Conservation (phyloP, 768 basidiomycete genomes). For the Candolleomyces eurysporus region DNA sequence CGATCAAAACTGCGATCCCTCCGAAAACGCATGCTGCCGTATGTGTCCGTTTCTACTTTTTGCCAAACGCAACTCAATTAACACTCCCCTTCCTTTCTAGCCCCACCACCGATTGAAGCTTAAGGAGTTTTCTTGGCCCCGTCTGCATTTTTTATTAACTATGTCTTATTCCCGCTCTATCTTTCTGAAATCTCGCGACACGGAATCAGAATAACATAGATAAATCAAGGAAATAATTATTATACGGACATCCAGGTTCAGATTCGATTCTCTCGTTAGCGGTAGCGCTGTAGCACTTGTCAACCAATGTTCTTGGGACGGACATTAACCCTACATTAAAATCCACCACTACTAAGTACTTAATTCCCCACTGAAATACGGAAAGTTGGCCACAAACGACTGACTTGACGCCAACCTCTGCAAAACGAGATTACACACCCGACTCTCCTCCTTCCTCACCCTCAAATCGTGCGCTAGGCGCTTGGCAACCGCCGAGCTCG, state of each 20-base stretch:
- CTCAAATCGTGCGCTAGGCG: slow-evolving; percentile 64
- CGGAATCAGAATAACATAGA: no score
- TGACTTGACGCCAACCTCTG: slow-evolving; percentile 62
- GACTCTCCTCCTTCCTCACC: slow-evolving; percentile 40
- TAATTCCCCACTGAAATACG: slow-evolving; percentile 53
- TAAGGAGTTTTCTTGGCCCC: slow-evolving; percentile 20
- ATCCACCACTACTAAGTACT: not conserved
- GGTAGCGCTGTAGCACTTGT: no score
- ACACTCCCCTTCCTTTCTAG: slow-evolving; percentile 23
- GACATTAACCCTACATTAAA: no score
- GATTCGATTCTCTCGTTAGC: no score
- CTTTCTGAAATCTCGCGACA: no score
- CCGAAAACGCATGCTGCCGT: slow-evolving; percentile 81
- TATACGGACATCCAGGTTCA: no score
- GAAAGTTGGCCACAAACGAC: slow-evolving; percentile 73
- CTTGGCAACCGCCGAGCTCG: slow-evolving; percentile 62
- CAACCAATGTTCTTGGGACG: no score
- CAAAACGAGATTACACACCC: slow-evolving; percentile 50
- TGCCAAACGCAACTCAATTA: not conserved
- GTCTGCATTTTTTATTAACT: not conserved
- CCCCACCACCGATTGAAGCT: slow-evolving; percentile 46
- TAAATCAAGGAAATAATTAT: no score
- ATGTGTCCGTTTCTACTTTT: slow-evolving; percentile 29
- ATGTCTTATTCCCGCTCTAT: not conserved
- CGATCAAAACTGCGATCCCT: slow-evolving; percentile 64